A percentile compares a stretch with the other conserved stretches of the same genome.
phyloP scores from a whole-genome alignment of 345 rosid species.

The Brassica juncea region DNA sequence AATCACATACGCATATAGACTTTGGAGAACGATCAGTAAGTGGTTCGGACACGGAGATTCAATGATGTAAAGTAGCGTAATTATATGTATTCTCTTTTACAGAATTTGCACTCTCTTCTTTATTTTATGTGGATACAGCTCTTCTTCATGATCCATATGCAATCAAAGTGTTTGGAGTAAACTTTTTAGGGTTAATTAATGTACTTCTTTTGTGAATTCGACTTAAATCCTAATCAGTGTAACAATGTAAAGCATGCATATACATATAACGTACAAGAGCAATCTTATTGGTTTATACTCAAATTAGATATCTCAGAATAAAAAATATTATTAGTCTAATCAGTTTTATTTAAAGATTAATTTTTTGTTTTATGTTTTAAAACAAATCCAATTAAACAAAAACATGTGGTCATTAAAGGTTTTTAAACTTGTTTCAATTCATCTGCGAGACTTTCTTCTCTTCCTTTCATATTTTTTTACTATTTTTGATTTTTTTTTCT shows the following conservation, averaged over 20 bases:
- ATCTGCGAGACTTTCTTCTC: too few species aligned
- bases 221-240: not conserved
- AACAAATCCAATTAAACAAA: too few species aligned
- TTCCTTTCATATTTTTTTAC: too few species aligned
- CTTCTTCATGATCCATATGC: slow-evolving; percentile 7
- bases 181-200: not conserved
- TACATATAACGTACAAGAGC: too few species aligned
- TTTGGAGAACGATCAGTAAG: slow-evolving; percentile 10
- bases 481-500: too few species aligned
- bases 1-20: not conserved
- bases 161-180: not conserved
- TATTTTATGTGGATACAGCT: slow-evolving; percentile 18
- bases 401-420: too few species aligned
- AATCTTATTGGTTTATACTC: too few species aligned
- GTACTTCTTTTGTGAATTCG: not conserved
- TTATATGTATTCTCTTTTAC: slow-evolving; percentile 10
- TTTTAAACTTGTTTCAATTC: too few species aligned
- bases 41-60: slow-evolving; percentile 29
- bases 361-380: too few species aligned
- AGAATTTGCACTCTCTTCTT: not conserved
- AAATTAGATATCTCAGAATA: too few species aligned
- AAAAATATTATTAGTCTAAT: too few species aligned
- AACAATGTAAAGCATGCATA: not conserved
- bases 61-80: slow-evolving; percentile 14
- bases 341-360: too few species aligned